These are phyloP conservation scores for Monosporascus sp. DNA, from an alignment of 2,329 filamentous ascomycete genomes.

Conservation along the genomic window DNA sequence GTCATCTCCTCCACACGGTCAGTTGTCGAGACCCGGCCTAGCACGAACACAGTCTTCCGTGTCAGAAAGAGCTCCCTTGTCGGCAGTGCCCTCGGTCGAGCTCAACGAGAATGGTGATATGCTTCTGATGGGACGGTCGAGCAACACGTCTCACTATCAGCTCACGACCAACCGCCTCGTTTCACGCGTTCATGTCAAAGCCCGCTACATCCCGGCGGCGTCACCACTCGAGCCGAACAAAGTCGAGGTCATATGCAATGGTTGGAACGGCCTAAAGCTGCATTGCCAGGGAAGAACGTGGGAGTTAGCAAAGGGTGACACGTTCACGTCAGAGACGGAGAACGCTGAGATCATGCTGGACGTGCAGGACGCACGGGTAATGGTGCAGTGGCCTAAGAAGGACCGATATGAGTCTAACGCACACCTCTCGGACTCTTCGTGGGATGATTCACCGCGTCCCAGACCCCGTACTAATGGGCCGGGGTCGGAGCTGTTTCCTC, in stretches of 20 bases:
- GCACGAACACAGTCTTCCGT: slow-evolving; percentile 58
- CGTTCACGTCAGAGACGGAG: slow-evolving; percentile 84
- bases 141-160: slow-evolving; percentile 92
- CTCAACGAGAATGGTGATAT: slow-evolving; percentile 77
- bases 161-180: slow-evolving; percentile 88
- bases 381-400: slow-evolving; percentile 78
- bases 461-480: slow-evolving; percentile 20
- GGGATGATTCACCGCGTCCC: slow-evolving; percentile 58
- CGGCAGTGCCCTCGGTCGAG: slow-evolving; percentile 75
- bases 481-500: slow-evolving; percentile 43
- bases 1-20: slow-evolving; percentile 67
- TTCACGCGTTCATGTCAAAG: slow-evolving; percentile 88
- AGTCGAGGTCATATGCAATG: slow-evolving; percentile 84
- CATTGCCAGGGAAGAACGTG: slow-evolving; percentile 86
- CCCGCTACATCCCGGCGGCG: slow-evolving; percentile 69
- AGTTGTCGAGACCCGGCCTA: slow-evolving; percentile 40
- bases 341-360: slow-evolving; percentile 90
- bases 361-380: slow-evolving; percentile 85
- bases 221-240: slow-evolving; percentile 65
- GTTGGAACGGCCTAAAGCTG: slow-evolving; percentile 93
- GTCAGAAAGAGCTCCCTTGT: slow-evolving; percentile 78
- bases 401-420: slow-evolving; percentile 43
- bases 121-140: slow-evolving; percentile 85
- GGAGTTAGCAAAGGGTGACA: slow-evolving; percentile 82
- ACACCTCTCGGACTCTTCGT: slow-evolving; percentile 61